phyloP scores from a whole-genome alignment of 2,329 filamentous ascomycete species.

The Hypoxylon sp. region DNA sequence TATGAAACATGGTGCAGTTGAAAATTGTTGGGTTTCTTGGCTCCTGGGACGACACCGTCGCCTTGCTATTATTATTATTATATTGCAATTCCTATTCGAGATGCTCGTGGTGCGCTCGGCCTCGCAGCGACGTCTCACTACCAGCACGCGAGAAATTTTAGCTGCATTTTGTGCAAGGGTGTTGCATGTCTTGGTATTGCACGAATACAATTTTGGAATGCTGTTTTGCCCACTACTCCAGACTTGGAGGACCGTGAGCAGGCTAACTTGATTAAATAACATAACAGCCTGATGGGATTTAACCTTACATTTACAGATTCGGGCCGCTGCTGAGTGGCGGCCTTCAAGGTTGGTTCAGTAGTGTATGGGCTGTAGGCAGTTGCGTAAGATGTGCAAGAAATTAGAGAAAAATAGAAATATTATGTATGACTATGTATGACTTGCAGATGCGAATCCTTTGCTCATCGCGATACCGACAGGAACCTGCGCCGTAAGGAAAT shows the following conservation, averaged over 20 bases:
- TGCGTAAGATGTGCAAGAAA: neutral
- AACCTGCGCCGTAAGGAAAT: constrained; percentile 17
- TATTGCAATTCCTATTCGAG: constrained; percentile 8
- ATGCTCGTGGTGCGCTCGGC: constrained; percentile 7
- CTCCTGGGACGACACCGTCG: constrained; percentile 20
- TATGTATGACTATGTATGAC: constrained; percentile 27
- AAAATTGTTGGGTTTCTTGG: constrained; percentile 33
- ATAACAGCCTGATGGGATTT: constrained; percentile 39
- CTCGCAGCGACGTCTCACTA: constrained; percentile 37
- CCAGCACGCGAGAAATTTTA: constrained; percentile 34
- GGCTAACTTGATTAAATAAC: constrained; percentile 23
- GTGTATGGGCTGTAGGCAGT: too few relatives aligned
- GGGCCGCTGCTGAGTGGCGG: constrained; percentile 34
- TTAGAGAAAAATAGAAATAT: constrained; percentile 21
- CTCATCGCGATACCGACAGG: constrained; percentile 40
- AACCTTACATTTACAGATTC: constrained; percentile 41
- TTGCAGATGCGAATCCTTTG: constrained; percentile 39
- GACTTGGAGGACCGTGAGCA: constrained; percentile 5
- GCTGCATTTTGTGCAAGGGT: constrained; percentile 30
- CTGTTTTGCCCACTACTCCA: constrained; percentile 14
- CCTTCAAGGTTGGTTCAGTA: neutral
- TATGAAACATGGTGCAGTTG: constrained; percentile 16
- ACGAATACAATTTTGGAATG: constrained; percentile 24
- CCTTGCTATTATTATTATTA: constrained; percentile 11
- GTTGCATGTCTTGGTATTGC: constrained; percentile 35